Base-by-base conservation (phyloP, 192 early-diverging fungal genomes). In the Spizellomyces punctatus region DNA sequence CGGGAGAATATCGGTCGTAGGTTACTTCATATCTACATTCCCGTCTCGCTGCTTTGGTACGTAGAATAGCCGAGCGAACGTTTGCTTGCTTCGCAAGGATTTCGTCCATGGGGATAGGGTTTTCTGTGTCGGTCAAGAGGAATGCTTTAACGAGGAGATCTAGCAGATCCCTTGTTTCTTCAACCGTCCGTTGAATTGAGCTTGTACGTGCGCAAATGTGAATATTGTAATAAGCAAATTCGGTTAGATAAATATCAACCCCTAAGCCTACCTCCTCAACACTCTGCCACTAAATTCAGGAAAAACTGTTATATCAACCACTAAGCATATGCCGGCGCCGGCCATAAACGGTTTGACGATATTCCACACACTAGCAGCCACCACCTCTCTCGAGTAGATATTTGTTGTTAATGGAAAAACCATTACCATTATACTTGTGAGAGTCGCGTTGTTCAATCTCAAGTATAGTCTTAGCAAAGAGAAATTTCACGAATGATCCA, bases 11-110 rank as follows among this genome's bases (percentile, higher is more conserved):
- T 9, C 72, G 63, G 54, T 74, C 64, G 41, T 67, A 74, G 9
- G 72, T 67, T 14, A 74, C 17, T 41, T 74, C 72, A 46, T 74
- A 74, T 14, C 45, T 63, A 27, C 56, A 74, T 47, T 74, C 64
- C 43, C 65, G 56, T 10, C 63, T 52, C 19, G 72, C 72, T n/a
- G 72, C 72, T 19, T 66, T 74, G n/a, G 72, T 74, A 17, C 48
- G 56, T 12, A 64, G 45, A 6, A 74, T 57, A 16, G 72, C 7
- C 1, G 50, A 44, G 9, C 72, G 72, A 45, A 74, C 64, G 1
- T n/a, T n/a, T 4, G 63, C 64, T 60, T 74, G 63, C 42, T 66
- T 74, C 7, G 43, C 46, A 8, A 74, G 21, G 12, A 72, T 63
- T 41, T 49, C 58, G n/a, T 67, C 64, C 16, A 67, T 16, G 8